A percentile compares a stretch with the other conserved stretches of the same genome.
These are phyloP conservation scores for Astragalus membranaceus DNA, from an alignment of 306 rosid genomes.

Conservation along the genomic window DNA sequence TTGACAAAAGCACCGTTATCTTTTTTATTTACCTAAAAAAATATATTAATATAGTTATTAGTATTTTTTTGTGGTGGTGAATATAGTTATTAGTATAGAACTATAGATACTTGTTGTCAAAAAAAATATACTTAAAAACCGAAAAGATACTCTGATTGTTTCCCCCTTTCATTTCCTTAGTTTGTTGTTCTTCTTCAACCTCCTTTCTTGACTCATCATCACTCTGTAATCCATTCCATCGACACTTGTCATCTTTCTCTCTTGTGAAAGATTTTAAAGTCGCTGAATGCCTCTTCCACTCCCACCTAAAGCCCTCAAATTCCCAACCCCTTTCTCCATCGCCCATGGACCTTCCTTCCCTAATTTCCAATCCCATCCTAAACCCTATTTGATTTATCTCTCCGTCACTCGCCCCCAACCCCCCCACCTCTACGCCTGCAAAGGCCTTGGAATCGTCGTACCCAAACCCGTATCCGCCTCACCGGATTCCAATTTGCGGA, in stretches of 20 bases:
- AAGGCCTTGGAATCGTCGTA: slow-evolving; percentile 28
- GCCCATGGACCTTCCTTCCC: slow-evolving; percentile 24
- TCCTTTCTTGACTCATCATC: not conserved
- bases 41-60: no score
- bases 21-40: no score
- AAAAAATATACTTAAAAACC: no score
- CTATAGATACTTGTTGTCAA: no score
- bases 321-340: slow-evolving; percentile 21
- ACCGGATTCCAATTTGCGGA: slow-evolving; percentile 23
- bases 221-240: not conserved
- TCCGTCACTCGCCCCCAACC: slow-evolving; percentile 7
- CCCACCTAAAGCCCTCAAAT: slow-evolving; percentile 28
- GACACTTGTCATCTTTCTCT: not conserved
- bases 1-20: no score
- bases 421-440: slow-evolving; percentile 23
- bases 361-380: not conserved
- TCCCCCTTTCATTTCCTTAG: not conserved
- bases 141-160: not conserved
- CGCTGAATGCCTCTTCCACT: slow-evolving; percentile 53
- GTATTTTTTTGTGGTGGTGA: no score
- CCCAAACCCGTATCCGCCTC: slow-evolving; percentile 18
- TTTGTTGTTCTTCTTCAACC: not conserved
- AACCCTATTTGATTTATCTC: not conserved
- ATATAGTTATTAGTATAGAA: no score
- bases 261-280: not conserved